Evolutionary conservation across 768 basidiomycete species (phyloP), one percentile per base, ranked within the genome.

Genomic region (Mrakia hoshinonis): DNA sequence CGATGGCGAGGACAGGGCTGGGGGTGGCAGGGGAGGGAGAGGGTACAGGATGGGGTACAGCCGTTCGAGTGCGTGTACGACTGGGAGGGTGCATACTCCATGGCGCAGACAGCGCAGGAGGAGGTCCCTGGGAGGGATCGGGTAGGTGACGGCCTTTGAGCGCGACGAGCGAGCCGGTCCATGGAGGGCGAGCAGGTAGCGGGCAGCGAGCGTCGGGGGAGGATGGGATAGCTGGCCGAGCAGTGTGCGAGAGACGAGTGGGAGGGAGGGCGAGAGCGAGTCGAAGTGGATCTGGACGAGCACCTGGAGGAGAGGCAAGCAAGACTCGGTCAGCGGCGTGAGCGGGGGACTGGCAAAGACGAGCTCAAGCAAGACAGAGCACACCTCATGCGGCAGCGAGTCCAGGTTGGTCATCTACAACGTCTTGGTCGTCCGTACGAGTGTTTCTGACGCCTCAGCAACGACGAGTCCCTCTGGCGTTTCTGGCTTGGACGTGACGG

Each of bases 281-380:
- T 82, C 82, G 22, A 89, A 83, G 74, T 92, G 89, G 18, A 95
- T 83, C 69, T 92, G 85, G 75, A 89, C 87, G 0, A 94, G 79
- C 11, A 97, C 83, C 92, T 94, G 75, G 2, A 51, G 15, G 9
- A 47, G 47, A 38, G 31, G 6, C 39, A 38, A 3, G 6, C 0
- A 31, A 20, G 46, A 10, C 10, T 38, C 36, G 47, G 58, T 26
- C 31, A 51, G 48, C 13, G 13, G 11, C 1, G 31, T 2, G 7
- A 69, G 29, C 22, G 15, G 36, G 24, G 26, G 39, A 31, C 39
- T 3, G 31, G 46, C 22, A 26, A 38, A 22, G 46, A 12, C 29
- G 52, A 38, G 34, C 52, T 36, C 58, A 51, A 54, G 22, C 24
- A 4, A 48, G 46, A 5, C 1, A 15, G 29, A 12, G 48, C 60